phyloP scores from a whole-genome alignment of 176 grass and related monocot genomes.

The Zoysia pacifica region DNA sequence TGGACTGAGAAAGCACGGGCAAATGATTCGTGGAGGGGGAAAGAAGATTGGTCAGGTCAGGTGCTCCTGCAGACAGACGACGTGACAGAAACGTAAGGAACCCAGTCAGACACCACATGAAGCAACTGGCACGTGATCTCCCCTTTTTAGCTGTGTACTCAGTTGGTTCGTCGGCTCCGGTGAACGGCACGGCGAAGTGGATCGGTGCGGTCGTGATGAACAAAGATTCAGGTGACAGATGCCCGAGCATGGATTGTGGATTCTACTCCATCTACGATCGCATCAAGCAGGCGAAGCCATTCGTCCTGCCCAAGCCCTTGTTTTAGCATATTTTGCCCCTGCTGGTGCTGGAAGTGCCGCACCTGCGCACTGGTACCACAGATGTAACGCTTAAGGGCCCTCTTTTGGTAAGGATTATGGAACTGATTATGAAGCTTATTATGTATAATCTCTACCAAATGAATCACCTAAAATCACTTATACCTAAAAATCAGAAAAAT shows the following conservation, averaged over 20 bases:
- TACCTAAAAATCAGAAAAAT: too few relatives aligned
- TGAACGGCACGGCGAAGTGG: not conserved
- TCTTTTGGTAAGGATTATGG: too few relatives aligned
- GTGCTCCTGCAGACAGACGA: conserved; percentile 11
- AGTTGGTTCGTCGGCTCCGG: conserved; percentile 1
- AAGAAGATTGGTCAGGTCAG: not conserved
- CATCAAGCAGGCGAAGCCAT: not conserved
- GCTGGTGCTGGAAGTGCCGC: not conserved
- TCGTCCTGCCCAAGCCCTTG: not conserved
- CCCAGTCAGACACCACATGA: conserved; percentile 34
- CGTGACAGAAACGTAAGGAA: conserved; percentile 17
- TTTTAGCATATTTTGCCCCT: not conserved
- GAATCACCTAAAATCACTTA: too few relatives aligned
- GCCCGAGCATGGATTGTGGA: not conserved
- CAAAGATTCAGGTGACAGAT: conserved; percentile 2
- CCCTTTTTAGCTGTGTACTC: not conserved
- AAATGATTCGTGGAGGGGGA: conserved; percentile 38
- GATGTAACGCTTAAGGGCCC: not conserved
- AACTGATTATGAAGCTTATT: too few relatives aligned
- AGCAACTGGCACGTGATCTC: not conserved
- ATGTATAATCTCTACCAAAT: too few relatives aligned
- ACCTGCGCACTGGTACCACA: not conserved
- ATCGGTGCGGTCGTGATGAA: not conserved
- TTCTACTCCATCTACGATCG: not conserved
- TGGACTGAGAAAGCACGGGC: not conserved